A percentile compares a stretch with the other conserved stretches of the same genome.
Conservation (phyloP, 768 basidiomycete species). For the Trametes sanguinea region DNA sequence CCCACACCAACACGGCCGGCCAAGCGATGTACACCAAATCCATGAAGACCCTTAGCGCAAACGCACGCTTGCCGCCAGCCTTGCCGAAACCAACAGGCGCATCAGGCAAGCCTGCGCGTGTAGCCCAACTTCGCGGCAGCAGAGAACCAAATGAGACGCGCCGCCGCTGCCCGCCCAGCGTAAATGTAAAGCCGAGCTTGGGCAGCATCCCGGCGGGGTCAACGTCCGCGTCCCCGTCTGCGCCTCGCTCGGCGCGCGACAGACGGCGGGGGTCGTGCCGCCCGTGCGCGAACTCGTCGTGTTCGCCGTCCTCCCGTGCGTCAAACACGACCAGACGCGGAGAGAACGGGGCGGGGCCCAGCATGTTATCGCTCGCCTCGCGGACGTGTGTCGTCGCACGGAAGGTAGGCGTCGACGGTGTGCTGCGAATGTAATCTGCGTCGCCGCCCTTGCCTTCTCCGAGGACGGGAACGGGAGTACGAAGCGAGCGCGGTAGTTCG, state of each 20-base stretch:
- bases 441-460: slow-evolving; percentile 1
- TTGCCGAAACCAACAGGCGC: slow-evolving; percentile 24
- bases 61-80: slow-evolving; percentile 4
- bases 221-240: slow-evolving; percentile 6
- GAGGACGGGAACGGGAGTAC: slow-evolving; percentile 2
- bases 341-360: slow-evolving; percentile 3
- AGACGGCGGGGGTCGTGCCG: slow-evolving; percentile 22
- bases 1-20: slow-evolving; percentile 20
- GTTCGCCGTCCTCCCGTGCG: slow-evolving; percentile 10
- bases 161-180: slow-evolving; percentile 54
- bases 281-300: slow-evolving; percentile 23
- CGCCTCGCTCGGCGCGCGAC: slow-evolving; percentile 13
- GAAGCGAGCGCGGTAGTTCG: slow-evolving; percentile 8
- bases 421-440: not conserved
- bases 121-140: slow-evolving; percentile 11
- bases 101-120: slow-evolving; percentile 22
- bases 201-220: slow-evolving; percentile 24
- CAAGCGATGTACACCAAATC: slow-evolving; percentile 18
- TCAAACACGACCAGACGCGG: not conserved
- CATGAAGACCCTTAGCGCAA: slow-evolving; percentile 8
- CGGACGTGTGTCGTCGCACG: slow-evolving; percentile 17
- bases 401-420: slow-evolving; percentile 19
- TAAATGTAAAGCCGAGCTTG: slow-evolving; percentile 55
- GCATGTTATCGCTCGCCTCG: not conserved
- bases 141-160: slow-evolving; percentile 46